phyloP scores from a whole-genome alignment of 2,329 filamentous ascomycete genomes.

The Pseudogymnoascus sp. region DNA sequence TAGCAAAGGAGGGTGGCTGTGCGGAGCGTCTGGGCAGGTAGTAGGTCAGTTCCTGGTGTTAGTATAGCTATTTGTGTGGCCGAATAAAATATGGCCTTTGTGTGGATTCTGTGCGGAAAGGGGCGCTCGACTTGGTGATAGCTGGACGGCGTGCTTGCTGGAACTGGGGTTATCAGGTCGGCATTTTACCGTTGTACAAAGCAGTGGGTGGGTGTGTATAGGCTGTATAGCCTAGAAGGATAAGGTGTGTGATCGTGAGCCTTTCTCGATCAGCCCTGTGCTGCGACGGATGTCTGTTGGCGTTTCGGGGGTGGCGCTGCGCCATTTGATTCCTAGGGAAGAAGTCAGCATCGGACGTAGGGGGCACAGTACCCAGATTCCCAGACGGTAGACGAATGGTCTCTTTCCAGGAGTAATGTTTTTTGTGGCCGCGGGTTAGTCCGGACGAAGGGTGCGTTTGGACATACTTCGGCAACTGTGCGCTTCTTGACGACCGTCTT shows the following conservation, averaged over 20 bases:
- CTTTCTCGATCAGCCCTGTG: constrained; percentile 20
- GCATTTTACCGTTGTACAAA: background rate
- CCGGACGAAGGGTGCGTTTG: constrained; percentile 9
- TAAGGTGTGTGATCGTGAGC: background rate
- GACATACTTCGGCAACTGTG: constrained; percentile 27
- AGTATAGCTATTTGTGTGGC: constrained; percentile 4
- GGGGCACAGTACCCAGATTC: constrained; percentile 4
- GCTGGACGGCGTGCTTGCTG: background rate
- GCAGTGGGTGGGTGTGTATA: background rate
- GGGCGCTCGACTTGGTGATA: background rate
- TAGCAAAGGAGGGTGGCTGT: background rate
- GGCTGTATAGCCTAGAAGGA: background rate
- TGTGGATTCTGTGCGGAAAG: background rate
- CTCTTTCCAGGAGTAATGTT: background rate
- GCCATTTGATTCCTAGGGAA: background rate
- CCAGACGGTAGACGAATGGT: constrained; percentile 7
- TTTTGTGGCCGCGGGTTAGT: constrained; percentile 2
- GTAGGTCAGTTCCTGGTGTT: constrained; percentile 1
- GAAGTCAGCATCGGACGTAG: constrained; percentile 1
- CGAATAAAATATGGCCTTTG: background rate
- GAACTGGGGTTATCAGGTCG: background rate
- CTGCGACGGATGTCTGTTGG: constrained; percentile 27
- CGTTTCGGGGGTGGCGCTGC: constrained; percentile 24
- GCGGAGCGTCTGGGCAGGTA: background rate
- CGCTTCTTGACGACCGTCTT: constrained; percentile 26